These are phyloP conservation scores for Begonia loranthoides DNA, from an alignment of 306 rosid species.

Conservation along the genomic window DNA sequence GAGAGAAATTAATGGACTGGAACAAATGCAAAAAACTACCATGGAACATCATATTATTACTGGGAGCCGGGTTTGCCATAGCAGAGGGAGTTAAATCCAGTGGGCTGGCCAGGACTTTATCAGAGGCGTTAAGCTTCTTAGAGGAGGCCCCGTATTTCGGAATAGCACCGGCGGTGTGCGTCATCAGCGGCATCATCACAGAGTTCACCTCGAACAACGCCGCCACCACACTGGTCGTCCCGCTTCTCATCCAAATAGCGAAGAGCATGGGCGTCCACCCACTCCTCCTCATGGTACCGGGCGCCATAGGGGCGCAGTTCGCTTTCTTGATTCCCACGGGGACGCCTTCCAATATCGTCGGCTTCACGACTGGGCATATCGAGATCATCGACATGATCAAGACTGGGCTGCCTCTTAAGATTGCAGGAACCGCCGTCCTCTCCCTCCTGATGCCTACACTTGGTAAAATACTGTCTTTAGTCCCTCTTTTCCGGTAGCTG, in stretches of 20 bases:
- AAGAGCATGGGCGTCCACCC: conserved; percentile 60
- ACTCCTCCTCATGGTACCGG: conserved; percentile 66
- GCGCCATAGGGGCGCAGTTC: conserved; percentile 70
- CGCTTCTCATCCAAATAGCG: conserved; percentile 55
- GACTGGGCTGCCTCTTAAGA: conserved; percentile 60
- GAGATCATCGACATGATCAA: conserved; percentile 66
- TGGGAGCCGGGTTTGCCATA: conserved; percentile 85
- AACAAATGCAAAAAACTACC: conserved; percentile 82
- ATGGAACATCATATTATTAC: conserved; percentile 64
- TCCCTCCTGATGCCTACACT: conserved; percentile 71
- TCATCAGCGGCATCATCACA: conserved; percentile 54
- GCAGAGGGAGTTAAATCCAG: conserved; percentile 75
- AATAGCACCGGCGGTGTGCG: conserved; percentile 55
- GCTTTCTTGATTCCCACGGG: conserved; percentile 68
- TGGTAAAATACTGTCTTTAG: conserved; percentile 25
- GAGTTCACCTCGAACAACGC: conserved; percentile 82
- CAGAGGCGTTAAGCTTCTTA: conserved; percentile 41
- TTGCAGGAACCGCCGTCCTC: conserved; percentile 38
- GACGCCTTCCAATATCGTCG: conserved; percentile 74
- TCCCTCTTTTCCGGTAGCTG: neutral
- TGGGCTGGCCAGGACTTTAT: conserved; percentile 56
- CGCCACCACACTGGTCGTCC: conserved; percentile 61
- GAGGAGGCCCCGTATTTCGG: conserved; percentile 49
- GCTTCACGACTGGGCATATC: conserved; percentile 63
- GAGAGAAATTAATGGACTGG: conserved; percentile 88